Conservation (phyloP, 2,329 filamentous ascomycete species). For the Penicillium decumbens region DNA sequence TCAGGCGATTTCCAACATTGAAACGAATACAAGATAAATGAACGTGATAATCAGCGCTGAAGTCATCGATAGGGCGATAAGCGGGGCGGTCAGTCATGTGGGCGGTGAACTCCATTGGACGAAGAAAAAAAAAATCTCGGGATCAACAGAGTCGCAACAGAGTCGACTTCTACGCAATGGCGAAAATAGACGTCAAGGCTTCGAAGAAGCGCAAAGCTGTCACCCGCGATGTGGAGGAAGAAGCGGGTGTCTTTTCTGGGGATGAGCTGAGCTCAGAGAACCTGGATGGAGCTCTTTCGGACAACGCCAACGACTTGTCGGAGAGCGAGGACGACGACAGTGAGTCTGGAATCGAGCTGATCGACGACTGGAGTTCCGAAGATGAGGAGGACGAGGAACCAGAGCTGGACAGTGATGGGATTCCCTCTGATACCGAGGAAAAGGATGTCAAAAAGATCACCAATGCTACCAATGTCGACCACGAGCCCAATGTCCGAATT, state of each 20-base stretch:
- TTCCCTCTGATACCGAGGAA: conserved; percentile 45
- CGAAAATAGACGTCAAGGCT: conserved; percentile 36
- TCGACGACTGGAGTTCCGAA: conserved; percentile 51
- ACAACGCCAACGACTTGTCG: conserved; percentile 40
- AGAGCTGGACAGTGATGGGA: conserved; percentile 49
- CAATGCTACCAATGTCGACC: conserved; percentile 18
- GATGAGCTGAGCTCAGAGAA: conserved; percentile 52
- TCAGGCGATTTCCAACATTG: conserved; percentile 4
- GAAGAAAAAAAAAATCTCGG: conserved; percentile 27
- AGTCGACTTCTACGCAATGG: conserved; percentile 9
- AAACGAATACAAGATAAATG: conserved; percentile 1
- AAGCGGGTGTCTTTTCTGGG: conserved; percentile 52
- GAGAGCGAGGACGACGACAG: conserved; percentile 36
- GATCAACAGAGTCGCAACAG: conserved; percentile 10
- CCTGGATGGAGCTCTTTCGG: conserved; percentile 42
- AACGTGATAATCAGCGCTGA: conserved; percentile 6
- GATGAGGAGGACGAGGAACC: conserved; percentile 49
- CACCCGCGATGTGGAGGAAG: conserved; percentile 49
- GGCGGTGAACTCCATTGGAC: conserved; percentile 29
- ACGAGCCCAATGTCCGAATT: conserved; percentile 53
- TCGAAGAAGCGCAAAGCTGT: conserved; percentile 64
- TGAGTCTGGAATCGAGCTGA: conserved; percentile 52
- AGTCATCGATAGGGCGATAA: conserved; percentile 22
- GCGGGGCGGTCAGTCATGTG: conserved; percentile 35
- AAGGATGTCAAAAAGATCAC: conserved; percentile 37